phyloP scores from a whole-genome alignment of 805 yeast species.

The Komagataella mondaviorum region DNA sequence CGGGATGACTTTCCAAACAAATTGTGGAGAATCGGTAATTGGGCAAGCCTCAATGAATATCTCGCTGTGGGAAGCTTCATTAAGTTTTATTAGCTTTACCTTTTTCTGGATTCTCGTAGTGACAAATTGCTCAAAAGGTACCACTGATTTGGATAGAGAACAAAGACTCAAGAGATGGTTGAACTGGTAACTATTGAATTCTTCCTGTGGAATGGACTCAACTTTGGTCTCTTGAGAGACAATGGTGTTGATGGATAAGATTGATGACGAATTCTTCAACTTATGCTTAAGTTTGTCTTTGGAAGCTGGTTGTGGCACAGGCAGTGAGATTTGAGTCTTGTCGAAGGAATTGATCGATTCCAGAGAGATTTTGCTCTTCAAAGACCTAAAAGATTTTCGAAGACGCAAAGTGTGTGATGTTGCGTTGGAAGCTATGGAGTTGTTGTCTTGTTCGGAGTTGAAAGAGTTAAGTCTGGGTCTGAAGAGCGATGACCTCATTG shows the following conservation, averaged over 20 bases:
- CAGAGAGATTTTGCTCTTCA: conserved; percentile 7
- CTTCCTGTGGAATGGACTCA: conserved; percentile 19
- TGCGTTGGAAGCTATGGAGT: conserved; percentile 6
- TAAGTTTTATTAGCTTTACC: conserved; percentile 20
- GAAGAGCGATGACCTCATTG: conserved; percentile 14
- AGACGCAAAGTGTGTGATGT: not conserved
- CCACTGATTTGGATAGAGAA: conserved; percentile 13
- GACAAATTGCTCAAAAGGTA: conserved; percentile 18
- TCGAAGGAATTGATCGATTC: conserved; percentile 12
- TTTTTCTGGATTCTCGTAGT: conserved; percentile 5
- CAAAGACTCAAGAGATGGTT: conserved; percentile 22
- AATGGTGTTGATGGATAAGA: conserved; percentile 25
- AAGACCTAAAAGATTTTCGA: conserved; percentile 10
- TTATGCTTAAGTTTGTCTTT: conserved; percentile 40
- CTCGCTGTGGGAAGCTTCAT: conserved; percentile 35
- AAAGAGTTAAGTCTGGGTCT: conserved; percentile 3
- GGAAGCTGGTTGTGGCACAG: conserved; percentile 42
- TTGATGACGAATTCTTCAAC: conserved; percentile 34
- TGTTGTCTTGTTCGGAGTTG: conserved; percentile 4
- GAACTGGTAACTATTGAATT: conserved; percentile 19
- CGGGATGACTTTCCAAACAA: conserved; percentile 37
- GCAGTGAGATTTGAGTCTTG: conserved; percentile 38
- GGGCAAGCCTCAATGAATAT: conserved; percentile 20
- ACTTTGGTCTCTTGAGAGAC: conserved; percentile 9
- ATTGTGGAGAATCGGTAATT: conserved; percentile 11